Percentiles rank a stretch among this genome's conserved stretches.
Evolutionary conservation across 495 filamentous ascomycete species (phyloP).

Genomic region (Glonium stellatum): DNA sequence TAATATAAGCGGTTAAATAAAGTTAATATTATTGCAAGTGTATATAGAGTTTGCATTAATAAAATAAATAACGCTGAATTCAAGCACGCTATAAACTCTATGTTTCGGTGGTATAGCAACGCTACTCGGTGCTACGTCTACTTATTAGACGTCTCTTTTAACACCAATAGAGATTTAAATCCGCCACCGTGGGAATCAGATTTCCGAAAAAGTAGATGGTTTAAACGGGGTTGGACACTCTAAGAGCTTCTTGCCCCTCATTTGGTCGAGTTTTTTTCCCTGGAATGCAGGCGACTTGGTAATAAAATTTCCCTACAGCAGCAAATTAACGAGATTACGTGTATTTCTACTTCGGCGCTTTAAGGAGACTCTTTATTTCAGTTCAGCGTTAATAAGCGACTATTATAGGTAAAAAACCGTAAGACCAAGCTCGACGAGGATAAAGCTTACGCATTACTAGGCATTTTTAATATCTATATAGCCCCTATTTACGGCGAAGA

Average conservation of each 20-base stretch:
- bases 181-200: background rate
- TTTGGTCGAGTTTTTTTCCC: conserved; percentile 32
- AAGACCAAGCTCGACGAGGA: conserved; percentile 1
- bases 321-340: conserved; percentile 21
- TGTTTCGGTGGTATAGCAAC: conserved; percentile 19
- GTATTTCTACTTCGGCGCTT: conserved; percentile 22
- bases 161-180: background rate
- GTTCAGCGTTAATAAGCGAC: conserved; percentile 1
- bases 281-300: conserved; percentile 25
- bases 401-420: background rate
- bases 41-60: conserved; percentile 18
- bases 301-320: conserved; percentile 26
- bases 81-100: conserved; percentile 13
- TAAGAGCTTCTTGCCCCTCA: conserved; percentile 20
- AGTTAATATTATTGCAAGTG: too few species aligned
- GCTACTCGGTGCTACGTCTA: conserved; percentile 16
- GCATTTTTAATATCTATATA: conserved; percentile 1
- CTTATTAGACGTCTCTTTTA: conserved; percentile 10
- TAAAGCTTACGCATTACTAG: conserved; percentile 4
- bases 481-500: background rate
- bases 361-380: background rate
- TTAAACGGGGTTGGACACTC: conserved; percentile 19
- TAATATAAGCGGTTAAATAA: too few species aligned
- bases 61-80: conserved; percentile 12
- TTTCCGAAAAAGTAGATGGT: conserved; percentile 13